Evolutionary conservation across 1,284 basidiomycete species (phyloP), one percentile per base, ranked within the genome.

Genomic region (Microbotryomycetes sp.): DNA sequence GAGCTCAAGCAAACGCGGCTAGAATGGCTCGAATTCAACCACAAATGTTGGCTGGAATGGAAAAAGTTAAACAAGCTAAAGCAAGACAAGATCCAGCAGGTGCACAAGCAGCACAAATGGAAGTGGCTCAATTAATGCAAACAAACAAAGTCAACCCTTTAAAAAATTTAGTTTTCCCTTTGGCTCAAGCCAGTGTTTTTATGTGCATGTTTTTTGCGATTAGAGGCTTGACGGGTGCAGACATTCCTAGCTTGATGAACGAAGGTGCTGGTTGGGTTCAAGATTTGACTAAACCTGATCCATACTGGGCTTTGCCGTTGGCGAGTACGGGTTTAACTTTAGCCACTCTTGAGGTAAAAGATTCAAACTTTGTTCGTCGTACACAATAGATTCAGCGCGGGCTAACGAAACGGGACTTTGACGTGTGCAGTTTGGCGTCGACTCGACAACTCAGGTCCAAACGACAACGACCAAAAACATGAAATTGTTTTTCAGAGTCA

Each of bases 141-240:
- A 82, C 86, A 60, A 83, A 89, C 47, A 84, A 87, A 45, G 84
- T 90, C 57, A 84, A 81, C 66, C 80, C 89, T 46, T 70, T 80
- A 51, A 79, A 80, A 46, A 80, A 84, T 64, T 70, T 88, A 26
- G 69, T 84, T 14, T 79, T 83, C 54, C 84, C 86, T 6, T 73
- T 90, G 58, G 70, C 86, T 3, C 91, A 96, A 74, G 77, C 92
- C 48, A 85, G 90, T 0, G 79, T 92, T 52, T 88, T 89, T 66
- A 78, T 97, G 53, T 84, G 86, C 29, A 80, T 92, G 78, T 98
- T 97, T 81, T 86, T 92, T 68, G 91, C 84, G 16, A 75, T 97
- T 52, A 83, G 84, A 74, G 79, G 78, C 45, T 81, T 97, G 78
- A 87, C 86, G 61, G 79, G 80, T 53, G 75, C 85, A 26, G 89